Conservation (phyloP, 345 rosid genomes). For the Rhizophora mangle region DNA sequence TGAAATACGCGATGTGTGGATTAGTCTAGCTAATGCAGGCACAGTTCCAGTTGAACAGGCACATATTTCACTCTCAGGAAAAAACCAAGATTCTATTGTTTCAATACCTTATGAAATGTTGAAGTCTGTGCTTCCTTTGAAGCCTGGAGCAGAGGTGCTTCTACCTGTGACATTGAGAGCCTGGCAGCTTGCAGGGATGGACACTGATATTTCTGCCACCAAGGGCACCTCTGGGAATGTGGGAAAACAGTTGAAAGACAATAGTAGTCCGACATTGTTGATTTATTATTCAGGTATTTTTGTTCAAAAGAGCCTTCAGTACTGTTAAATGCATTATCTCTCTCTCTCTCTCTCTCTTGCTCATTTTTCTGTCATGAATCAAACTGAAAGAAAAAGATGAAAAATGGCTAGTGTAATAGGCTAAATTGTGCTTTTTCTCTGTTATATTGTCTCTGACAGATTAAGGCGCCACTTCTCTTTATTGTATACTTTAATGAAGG, state of each 20-base stretch:
- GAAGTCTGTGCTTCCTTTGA: conserved; percentile 78
- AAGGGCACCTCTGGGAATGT: conserved; percentile 52
- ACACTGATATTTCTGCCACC: conserved; percentile 53
- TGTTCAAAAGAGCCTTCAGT: neutral
- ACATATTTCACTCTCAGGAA: conserved; percentile 89
- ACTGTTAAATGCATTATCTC: neutral
- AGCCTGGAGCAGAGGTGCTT: conserved; percentile 91
- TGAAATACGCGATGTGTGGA: conserved; percentile 77
- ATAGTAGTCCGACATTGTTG: conserved; percentile 71
- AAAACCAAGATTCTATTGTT: conserved; percentile 88
- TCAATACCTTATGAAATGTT: conserved; percentile 69
- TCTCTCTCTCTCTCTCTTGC: neutral
- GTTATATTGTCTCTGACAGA: too few species aligned
- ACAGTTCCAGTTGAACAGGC: conserved; percentile 89
- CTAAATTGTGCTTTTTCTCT: too few species aligned
- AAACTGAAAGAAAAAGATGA: too few species aligned
- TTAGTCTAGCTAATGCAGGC: conserved; percentile 93
- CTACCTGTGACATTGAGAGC: conserved; percentile 85
- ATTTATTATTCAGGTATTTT: conserved; percentile 84
- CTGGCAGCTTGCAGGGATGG: conserved; percentile 72
- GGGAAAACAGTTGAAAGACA: conserved; percentile 70
- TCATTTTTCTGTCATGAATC: too few species aligned
- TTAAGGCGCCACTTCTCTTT: too few species aligned
- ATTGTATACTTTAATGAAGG: too few species aligned
- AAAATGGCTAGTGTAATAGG: too few species aligned